Evolutionary conservation across 2,329 filamentous ascomycete species (phyloP).

Genomic region (Xylaria arbuscula): DNA sequence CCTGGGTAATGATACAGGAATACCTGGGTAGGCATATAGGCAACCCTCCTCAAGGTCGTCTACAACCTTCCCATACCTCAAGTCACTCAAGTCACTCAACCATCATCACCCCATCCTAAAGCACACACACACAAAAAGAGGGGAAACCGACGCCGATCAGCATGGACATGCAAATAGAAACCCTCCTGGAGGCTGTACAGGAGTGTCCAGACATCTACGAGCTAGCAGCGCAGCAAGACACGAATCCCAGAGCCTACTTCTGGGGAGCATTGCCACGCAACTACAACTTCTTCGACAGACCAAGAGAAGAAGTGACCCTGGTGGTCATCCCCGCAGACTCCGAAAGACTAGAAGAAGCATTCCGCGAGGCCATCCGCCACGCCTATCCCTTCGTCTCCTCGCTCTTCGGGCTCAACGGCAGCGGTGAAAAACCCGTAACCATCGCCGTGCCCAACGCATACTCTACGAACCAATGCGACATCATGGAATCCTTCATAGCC

Average conservation of each 20-base stretch:
- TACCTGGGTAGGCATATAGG: background rate
- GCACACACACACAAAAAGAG: background rate
- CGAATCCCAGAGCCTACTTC: background rate
- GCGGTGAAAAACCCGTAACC: background rate
- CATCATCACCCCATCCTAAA: background rate
- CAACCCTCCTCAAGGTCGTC: background rate
- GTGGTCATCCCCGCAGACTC: background rate
- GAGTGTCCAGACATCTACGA: background rate
- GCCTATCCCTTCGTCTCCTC: background rate
- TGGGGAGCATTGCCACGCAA: background rate
- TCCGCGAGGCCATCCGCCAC: background rate
- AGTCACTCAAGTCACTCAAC: background rate
- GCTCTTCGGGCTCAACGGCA: background rate
- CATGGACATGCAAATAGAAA: background rate
- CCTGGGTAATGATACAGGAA: no score
- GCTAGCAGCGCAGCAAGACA: background rate
- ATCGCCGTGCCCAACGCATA: background rate
- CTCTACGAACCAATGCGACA: no score
- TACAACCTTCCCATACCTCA: background rate
- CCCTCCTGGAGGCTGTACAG: background rate
- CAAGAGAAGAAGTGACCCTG: background rate
- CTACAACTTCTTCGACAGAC: background rate
- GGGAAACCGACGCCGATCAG: background rate
- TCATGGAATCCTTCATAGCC: background rate
- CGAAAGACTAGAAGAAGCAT: conserved; percentile 3